A percentile compares a stretch with the other conserved stretches of the same genome.
Conservation (phyloP, 305 asterid species). For the Solanum aculeatissimum region DNA sequence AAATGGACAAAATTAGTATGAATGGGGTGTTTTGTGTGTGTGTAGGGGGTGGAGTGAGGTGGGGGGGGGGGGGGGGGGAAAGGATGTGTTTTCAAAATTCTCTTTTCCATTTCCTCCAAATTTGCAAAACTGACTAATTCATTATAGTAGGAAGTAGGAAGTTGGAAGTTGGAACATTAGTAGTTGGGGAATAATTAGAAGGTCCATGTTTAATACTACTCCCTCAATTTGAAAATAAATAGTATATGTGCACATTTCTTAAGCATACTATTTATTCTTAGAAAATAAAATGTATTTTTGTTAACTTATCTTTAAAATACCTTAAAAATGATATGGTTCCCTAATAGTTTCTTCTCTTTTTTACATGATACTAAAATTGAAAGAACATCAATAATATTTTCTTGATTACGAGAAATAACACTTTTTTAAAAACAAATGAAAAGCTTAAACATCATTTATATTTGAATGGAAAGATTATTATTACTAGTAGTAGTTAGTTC, state of each 20-base stretch:
- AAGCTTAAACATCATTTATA: no score
- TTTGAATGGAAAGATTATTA: not conserved
- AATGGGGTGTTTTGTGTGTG: no score
- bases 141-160: no score
- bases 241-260: not conserved
- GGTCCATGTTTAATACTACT: not conserved
- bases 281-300: not conserved
- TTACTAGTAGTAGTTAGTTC: not conserved
- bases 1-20: no score
- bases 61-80: no score
- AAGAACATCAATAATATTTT: not conserved
- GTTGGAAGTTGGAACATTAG: not conserved
- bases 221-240: not conserved
- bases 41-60: no score
- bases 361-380: not conserved
- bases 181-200: not conserved
- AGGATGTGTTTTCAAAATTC: no score
- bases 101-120: not conserved
- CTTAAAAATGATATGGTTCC: not conserved
- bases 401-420: not conserved
- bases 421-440: no score
- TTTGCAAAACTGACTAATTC: not conserved
- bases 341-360: not conserved
- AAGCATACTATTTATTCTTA: not conserved
- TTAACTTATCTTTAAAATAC: not conserved